Percentiles rank a stretch among this genome's conserved stretches.
phyloP scores from a whole-genome alignment of 129 eudicot species.

The Flaveria ramosissima region DNA sequence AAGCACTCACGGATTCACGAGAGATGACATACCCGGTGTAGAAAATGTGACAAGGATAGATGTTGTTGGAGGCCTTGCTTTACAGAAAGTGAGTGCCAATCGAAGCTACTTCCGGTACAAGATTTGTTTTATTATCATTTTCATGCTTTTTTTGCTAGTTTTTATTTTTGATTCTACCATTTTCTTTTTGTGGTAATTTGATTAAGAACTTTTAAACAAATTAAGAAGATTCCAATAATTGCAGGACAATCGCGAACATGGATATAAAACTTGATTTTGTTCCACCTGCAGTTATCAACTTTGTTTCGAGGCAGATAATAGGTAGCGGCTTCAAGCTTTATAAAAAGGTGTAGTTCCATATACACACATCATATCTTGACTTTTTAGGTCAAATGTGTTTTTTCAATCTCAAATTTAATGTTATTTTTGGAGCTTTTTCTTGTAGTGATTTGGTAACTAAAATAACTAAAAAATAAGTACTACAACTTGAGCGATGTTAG shows the following conservation, averaged over 20 bases:
- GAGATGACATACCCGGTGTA: constrained; percentile 67
- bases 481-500: background rate
- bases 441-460: background rate
- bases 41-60: constrained; percentile 80
- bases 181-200: background rate
- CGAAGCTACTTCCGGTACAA: constrained; percentile 84
- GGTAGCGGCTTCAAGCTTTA: constrained; percentile 97
- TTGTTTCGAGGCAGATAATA: constrained; percentile 86
- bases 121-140: background rate
- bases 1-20: constrained; percentile 71
- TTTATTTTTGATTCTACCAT: background rate
- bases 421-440: background rate
- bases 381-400: constrained; percentile 19
- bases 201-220: background rate
- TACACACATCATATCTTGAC: constrained; percentile 22
- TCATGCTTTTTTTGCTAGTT: background rate
- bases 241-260: constrained; percentile 84
- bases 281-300: constrained; percentile 90
- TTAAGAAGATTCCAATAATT: constrained; percentile 21
- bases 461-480: constrained; percentile 4
- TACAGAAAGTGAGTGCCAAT: constrained; percentile 71
- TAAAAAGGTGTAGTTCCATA: constrained; percentile 68
- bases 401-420: background rate
- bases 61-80: constrained; percentile 83
- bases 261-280: constrained; percentile 87